phyloP scores from a whole-genome alignment of 106 monocot genomes.

The Dioscorea zingiberensis region DNA sequence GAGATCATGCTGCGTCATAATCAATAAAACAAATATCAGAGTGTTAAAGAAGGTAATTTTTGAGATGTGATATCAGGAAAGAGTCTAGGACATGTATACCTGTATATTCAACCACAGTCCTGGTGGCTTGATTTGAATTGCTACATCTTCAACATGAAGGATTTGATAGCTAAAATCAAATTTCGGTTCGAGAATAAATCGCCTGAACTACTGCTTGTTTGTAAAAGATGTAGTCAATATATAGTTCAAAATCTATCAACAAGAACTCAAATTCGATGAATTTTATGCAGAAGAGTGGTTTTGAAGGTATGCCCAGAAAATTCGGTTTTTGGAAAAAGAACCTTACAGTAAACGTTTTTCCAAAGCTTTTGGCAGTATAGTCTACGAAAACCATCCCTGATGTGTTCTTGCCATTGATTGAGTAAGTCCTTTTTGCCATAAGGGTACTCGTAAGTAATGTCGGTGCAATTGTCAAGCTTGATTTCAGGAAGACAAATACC shows the following conservation, averaged over 20 bases:
- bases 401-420: constrained; percentile 24
- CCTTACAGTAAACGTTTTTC: neutral
- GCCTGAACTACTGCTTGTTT: constrained; percentile 30
- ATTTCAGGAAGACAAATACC: constrained; percentile 47
- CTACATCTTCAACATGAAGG: constrained; percentile 41
- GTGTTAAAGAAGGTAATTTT: neutral
- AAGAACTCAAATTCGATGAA: neutral
- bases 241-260: neutral
- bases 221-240: neutral
- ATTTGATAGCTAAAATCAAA: constrained; percentile 41
- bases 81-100: constrained; percentile 17
- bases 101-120: constrained; percentile 78
- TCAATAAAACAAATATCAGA: neutral
- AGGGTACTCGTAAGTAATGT: neutral
- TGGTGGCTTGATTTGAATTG: constrained; percentile 18
- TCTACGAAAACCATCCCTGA: constrained; percentile 46
- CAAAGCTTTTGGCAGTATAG: constrained; percentile 5
- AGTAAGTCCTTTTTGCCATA: constrained; percentile 3
- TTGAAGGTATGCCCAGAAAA: too few relatives aligned
- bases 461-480: constrained; percentile 31
- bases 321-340: neutral
- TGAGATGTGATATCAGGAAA: neutral
- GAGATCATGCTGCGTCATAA: constrained; percentile 52
- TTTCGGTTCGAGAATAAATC: constrained; percentile 30
- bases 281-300: neutral